phyloP scores from a whole-genome alignment of 257 asterid species.

The Cordia subcordata region DNA sequence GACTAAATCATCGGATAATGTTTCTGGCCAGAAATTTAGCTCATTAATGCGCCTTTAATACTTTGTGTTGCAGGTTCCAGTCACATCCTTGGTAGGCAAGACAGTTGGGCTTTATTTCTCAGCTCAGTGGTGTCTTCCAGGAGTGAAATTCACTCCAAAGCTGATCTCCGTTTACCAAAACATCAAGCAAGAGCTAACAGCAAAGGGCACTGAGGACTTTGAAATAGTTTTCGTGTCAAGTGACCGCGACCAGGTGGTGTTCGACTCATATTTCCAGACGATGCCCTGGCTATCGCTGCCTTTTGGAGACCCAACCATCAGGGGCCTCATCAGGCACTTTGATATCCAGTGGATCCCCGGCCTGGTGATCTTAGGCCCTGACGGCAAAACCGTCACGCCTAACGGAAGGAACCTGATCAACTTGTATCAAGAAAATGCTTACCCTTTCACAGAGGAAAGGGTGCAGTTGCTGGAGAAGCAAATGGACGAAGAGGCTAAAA shows the following conservation, averaged over 20 bases:
- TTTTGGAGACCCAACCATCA: conserved; percentile 40
- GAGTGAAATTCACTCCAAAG: conserved; percentile 42
- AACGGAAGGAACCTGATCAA: conserved; percentile 56
- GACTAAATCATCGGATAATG: no score
- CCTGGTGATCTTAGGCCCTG: conserved; percentile 53
- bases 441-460: conserved; percentile 46
- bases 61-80: conserved; percentile 35
- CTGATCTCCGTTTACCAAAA: conserved; percentile 43
- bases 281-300: conserved; percentile 78
- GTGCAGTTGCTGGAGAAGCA: conserved; percentile 37
- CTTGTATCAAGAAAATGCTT: conserved; percentile 51
- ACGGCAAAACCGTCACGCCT: conserved; percentile 60
- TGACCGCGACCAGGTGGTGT: conserved; percentile 45
- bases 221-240: conserved; percentile 56
- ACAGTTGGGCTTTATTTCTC: conserved; percentile 68
- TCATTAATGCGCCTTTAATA: no score
- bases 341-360: conserved; percentile 53
- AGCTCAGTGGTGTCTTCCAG: conserved; percentile 63
- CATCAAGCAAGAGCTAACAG: conserved; percentile 28
- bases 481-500: conserved; percentile 41
- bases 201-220: conserved; percentile 24
- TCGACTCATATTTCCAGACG: conserved; percentile 33
- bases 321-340: conserved; percentile 39
- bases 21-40: no score
- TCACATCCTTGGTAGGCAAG: conserved; percentile 42